Evolutionary conservation across 1,139 yeast species (phyloP).

Genomic region (Lodderomyces orthopsilosis): DNA sequence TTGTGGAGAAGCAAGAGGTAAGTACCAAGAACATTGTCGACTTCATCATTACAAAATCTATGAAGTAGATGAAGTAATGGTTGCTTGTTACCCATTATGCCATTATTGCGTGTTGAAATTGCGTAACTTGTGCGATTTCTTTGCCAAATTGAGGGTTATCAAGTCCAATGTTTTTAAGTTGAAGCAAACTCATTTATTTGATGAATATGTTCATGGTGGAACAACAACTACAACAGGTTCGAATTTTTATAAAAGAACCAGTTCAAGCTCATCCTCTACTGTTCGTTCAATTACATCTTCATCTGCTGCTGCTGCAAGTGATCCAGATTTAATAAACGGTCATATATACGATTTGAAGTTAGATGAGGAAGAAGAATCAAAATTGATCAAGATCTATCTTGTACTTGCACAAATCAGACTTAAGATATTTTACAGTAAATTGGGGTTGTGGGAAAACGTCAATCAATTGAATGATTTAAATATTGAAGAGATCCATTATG

Average conservation of each 20-base stretch:
- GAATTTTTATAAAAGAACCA: background rate
- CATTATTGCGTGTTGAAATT: conserved; percentile 77
- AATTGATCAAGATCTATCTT: conserved; percentile 26
- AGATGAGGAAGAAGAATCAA: conserved; percentile 22
- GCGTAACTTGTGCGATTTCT: conserved; percentile 75
- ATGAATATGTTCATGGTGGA: conserved; percentile 16
- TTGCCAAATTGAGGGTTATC: conserved; percentile 67
- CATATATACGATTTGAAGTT: conserved; percentile 14
- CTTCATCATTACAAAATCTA: conserved; percentile 60
- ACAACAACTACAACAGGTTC: background rate
- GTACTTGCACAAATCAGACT: conserved; percentile 32
- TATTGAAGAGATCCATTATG: conserved; percentile 26
- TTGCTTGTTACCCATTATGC: conserved; percentile 68
- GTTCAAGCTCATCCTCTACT: conserved; percentile 1
- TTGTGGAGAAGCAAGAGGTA: conserved; percentile 75
- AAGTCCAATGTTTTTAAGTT: conserved; percentile 48
- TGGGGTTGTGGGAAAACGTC: conserved; percentile 59
- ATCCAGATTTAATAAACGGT: conserved; percentile 12
- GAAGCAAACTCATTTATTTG: conserved; percentile 21
- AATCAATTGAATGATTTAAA: conserved; percentile 29
- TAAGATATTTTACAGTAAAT: conserved; percentile 76
- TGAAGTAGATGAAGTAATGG: conserved; percentile 20
- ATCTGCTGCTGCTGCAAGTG: conserved; percentile 5
- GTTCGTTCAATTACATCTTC: conserved; percentile 3
- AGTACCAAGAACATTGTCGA: conserved; percentile 72